Base-by-base conservation (phyloP, 1,284 basidiomycete genomes). In the Boletus semigastroideus region DNA sequence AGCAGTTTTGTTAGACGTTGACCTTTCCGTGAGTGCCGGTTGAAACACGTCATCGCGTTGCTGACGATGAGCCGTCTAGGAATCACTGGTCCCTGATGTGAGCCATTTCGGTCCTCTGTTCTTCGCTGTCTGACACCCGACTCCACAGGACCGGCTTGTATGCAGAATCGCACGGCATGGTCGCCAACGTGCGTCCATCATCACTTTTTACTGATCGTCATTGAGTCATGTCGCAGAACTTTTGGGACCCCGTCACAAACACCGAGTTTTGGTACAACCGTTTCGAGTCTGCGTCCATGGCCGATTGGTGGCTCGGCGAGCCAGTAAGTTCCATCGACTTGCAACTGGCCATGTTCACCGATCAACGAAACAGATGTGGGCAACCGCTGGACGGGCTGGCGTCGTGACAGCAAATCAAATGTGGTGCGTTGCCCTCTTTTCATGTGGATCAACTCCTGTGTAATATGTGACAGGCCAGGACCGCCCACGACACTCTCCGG, bases 81-180 rank as follows among this genome's bases (percentile, higher is more conserved):
- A 94, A 94, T 66, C 92, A 94, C 65, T 94, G 92, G 92, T 71
- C 86, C 7, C 64, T 94, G 19, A 86, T 93, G 88, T 90, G 65
- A 42, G 77, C 41, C 5, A 3, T 25, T 30, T 44, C 33, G 9
- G 43, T 39, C 19, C 8, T 33, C 17, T 12, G 9, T 28, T 40
- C 2, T 8, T 6, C 28, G 12, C 33, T 14, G 3, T 52, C 50
- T 49, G 31, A 55, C 30, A 25, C 39, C 56, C 4, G n/a, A 47
- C 8, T 20, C n/a, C 36, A 34, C 55, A 91, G 89, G 84, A 95
- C 92, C 17, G 92, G 92, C 3, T 77, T 95, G 1, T 84, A 94
- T 64, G 88, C 90, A 0, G 90, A 94, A 66, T 87, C 86, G 19
- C 90, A 94, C 66, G 94, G 94, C 6, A 94, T 97, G 48, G 80